Percentiles rank a stretch among this genome's conserved stretches.
phyloP scores from a whole-genome alignment of 306 rosid species.

The Fragaria ananassa region DNA sequence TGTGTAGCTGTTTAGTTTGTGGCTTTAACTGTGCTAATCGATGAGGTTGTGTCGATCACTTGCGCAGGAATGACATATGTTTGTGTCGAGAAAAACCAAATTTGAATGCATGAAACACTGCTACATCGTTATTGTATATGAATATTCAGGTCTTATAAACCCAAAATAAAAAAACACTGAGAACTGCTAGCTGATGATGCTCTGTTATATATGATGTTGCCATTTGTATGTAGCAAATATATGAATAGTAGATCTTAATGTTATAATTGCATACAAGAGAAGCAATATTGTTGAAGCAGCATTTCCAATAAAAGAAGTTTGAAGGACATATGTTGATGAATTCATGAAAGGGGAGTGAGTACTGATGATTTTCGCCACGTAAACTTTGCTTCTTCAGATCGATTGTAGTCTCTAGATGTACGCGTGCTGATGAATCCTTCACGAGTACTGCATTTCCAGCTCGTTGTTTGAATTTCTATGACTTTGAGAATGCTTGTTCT shows the following conservation, averaged over 20 bases:
- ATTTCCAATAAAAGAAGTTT: not conserved
- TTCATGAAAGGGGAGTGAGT: not conserved
- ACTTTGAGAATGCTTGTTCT: slow-evolving; percentile 6
- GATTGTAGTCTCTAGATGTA: not conserved
- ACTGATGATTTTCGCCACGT: not conserved
- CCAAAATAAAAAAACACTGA: not conserved
- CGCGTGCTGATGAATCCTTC: not conserved
- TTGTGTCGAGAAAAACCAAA: not conserved
- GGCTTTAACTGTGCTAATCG: not conserved
- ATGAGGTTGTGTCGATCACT: not conserved
- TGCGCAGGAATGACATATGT: not conserved
- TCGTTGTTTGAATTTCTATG: slow-evolving; percentile 6
- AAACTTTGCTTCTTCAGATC: not conserved
- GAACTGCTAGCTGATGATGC: not conserved
- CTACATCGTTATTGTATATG: not conserved
- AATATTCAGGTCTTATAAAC: not conserved
- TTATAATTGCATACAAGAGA: not conserved
- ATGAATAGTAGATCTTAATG: not conserved
- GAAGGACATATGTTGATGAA: not conserved
- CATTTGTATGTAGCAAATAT: not conserved
- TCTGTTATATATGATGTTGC: not conserved
- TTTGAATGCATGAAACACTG: not conserved
- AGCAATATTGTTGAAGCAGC: too few species aligned
- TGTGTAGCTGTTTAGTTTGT: not conserved
- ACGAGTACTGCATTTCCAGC: slow-evolving; percentile 18